phyloP scores from a whole-genome alignment of 2,329 filamentous ascomycete genomes.

The Aspergillus sergii region DNA sequence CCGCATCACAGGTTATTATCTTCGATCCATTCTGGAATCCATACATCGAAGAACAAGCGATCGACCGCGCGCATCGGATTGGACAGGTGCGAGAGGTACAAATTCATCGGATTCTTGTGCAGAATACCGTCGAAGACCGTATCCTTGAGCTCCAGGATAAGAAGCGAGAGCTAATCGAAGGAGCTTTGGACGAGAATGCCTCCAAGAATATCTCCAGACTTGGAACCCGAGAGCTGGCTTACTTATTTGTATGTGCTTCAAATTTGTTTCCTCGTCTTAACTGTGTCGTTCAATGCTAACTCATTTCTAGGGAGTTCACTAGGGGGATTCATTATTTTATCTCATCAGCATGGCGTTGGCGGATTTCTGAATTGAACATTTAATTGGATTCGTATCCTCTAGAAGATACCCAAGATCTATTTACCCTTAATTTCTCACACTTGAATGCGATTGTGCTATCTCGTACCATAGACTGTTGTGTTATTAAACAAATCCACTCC shows the following conservation, averaged over 20 bases:
- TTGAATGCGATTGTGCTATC: background rate
- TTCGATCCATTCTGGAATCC: slow-evolving; percentile 96
- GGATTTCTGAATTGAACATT: slow-evolving; percentile 2
- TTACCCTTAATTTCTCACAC: background rate
- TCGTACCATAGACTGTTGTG: background rate
- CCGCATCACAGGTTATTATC: slow-evolving; percentile 83
- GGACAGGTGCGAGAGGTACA: slow-evolving; percentile 74
- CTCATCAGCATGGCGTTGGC: slow-evolving; percentile 12
- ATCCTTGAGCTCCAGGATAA: slow-evolving; percentile 77
- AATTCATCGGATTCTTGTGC: slow-evolving; percentile 77
- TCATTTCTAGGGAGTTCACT: slow-evolving; percentile 25
- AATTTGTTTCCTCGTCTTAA: background rate
- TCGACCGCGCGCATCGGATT: slow-evolving; percentile 86
- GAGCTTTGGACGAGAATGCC: slow-evolving; percentile 76
- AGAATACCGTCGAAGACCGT: slow-evolving; percentile 82
- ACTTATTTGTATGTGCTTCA: slow-evolving; percentile 60
- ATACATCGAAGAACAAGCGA: slow-evolving; percentile 87
- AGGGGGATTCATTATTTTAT: background rate
- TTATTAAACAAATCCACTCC: background rate
- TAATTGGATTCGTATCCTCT: background rate
- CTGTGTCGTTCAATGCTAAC: background rate
- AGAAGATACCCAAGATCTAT: slow-evolving; percentile 2
- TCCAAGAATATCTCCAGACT: slow-evolving; percentile 68
- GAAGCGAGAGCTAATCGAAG: slow-evolving; percentile 76
- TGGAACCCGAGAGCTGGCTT: slow-evolving; percentile 67